Evolutionary conservation across 208 protist species (phyloP).

Genomic region (Angomonas deanei): DNA sequence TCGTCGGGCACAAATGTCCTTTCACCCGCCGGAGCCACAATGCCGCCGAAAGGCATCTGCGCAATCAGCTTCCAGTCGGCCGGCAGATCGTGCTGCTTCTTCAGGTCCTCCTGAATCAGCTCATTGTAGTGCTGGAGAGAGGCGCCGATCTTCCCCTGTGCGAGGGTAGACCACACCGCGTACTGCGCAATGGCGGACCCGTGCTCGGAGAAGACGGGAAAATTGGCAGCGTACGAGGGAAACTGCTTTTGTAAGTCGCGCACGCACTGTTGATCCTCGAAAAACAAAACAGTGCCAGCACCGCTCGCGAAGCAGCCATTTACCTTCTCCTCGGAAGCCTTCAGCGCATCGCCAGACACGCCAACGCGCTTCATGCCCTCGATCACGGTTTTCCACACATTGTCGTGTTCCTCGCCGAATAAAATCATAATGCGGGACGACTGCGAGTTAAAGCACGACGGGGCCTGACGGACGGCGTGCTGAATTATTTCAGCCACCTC

Average conservation of each 20-base stretch:
- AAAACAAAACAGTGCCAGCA: slow-evolving; percentile 55
- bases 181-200: slow-evolving; percentile 44
- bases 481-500: slow-evolving; percentile 21
- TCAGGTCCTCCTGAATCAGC: slow-evolving; percentile 31
- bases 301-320: slow-evolving; percentile 37
- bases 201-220: slow-evolving; percentile 40
- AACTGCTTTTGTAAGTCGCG: slow-evolving; percentile 33
- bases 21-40: slow-evolving; percentile 26
- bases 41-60: slow-evolving; percentile 58
- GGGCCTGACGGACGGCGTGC: slow-evolving; percentile 25
- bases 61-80: slow-evolving; percentile 38
- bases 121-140: slow-evolving; percentile 52
- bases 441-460: slow-evolving; percentile 56
- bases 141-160: slow-evolving; percentile 30
- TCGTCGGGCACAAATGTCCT: slow-evolving; percentile 33
- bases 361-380: slow-evolving; percentile 16
- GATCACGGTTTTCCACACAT: slow-evolving; percentile 47
- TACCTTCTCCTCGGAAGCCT: slow-evolving; percentile 31
- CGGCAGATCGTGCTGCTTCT: slow-evolving; percentile 25
- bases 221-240: slow-evolving; percentile 32
- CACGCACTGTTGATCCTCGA: slow-evolving; percentile 33
- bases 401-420: slow-evolving; percentile 42
- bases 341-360: slow-evolving; percentile 13
- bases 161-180: slow-evolving; percentile 49
- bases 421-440: slow-evolving; percentile 44